These are phyloP conservation scores for Podila clonocystis DNA, from an alignment of 192 early-diverging fungal species.

Conservation along the genomic window DNA sequence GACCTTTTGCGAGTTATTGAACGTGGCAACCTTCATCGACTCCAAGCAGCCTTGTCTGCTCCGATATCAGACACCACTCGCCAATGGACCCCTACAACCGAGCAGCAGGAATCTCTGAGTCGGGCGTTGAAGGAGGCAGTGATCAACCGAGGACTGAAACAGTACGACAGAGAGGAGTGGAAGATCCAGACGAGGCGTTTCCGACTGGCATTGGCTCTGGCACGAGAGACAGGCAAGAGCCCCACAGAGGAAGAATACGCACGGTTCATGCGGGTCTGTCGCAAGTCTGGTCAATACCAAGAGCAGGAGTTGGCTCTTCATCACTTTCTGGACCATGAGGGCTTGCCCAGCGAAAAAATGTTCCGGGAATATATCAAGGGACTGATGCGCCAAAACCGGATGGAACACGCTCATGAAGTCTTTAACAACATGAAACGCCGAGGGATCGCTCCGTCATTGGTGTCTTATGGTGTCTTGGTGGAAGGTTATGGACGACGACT, in stretches of 20 bases:
- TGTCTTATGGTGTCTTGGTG: slow-evolving; percentile 24
- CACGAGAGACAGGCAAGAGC: slow-evolving; percentile 14
- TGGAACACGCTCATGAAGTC: slow-evolving; percentile 42
- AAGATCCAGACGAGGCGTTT: slow-evolving; percentile 25
- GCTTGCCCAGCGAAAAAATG: slow-evolving; percentile 11
- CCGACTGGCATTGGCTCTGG: slow-evolving; percentile 23
- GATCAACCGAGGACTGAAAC: too few relatives aligned
- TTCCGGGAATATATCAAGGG: slow-evolving; percentile 37
- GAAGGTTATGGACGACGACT: slow-evolving; percentile 40
- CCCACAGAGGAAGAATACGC: slow-evolving; percentile 20
- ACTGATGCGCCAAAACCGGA: slow-evolving; percentile 11
- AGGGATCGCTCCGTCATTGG: slow-evolving; percentile 6
- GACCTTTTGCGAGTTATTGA: neutral
- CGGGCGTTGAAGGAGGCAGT: too few relatives aligned
- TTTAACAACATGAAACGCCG: slow-evolving; percentile 28
- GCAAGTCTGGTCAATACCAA: slow-evolving; percentile 4
- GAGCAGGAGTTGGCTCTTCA: slow-evolving; percentile 38
- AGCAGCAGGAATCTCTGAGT: too few relatives aligned
- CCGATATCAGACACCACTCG: too few relatives aligned
- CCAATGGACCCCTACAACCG: too few relatives aligned
- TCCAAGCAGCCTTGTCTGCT: neutral
- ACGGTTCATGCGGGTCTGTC: slow-evolving; percentile 25
- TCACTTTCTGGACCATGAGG: slow-evolving; percentile 23
- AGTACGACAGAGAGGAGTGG: slow-evolving; percentile 18
- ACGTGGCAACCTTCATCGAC: neutral